Conservation (phyloP, 768 basidiomycete genomes). For the Neoboletus subvelutipes region DNA sequence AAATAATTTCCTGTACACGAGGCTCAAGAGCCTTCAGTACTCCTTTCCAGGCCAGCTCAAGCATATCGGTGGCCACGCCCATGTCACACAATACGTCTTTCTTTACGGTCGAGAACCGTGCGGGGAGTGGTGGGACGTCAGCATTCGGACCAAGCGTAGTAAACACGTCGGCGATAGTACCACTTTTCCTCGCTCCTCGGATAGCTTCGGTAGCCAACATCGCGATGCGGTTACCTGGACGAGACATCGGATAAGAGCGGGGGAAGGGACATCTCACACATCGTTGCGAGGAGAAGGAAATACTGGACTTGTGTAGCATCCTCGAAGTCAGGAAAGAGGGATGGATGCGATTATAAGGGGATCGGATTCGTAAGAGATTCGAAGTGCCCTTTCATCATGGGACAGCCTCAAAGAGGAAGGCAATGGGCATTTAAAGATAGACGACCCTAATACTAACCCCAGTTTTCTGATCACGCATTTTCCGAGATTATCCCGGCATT, state of each 20-base stretch:
- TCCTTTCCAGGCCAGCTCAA: constrained; percentile 54
- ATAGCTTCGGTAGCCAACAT: constrained; percentile 14
- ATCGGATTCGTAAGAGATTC: too few species aligned
- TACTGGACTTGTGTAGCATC: not conserved
- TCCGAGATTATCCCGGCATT: not conserved
- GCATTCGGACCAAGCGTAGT: constrained; percentile 42
- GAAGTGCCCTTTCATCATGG: too few species aligned
- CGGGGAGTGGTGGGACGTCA: constrained; percentile 43
- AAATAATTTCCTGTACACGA: constrained; percentile 47
- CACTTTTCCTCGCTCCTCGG: constrained; percentile 26
- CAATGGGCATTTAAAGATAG: too few species aligned
- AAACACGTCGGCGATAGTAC: constrained; percentile 49
- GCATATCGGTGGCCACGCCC: constrained; percentile 10
- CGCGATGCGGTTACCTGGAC: not conserved
- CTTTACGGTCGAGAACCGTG: constrained; percentile 62
- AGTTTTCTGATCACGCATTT: not conserved
- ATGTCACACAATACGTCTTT: constrained; percentile 47
- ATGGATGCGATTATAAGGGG: not conserved
- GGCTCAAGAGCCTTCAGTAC: constrained; percentile 50
- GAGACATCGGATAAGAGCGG: not conserved
- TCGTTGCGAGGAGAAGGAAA: not conserved
- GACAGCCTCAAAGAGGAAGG: too few species aligned
- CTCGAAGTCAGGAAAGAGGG: not conserved
- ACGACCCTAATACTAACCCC: too few species aligned
- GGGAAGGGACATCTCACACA: not conserved